Evolutionary conservation across 306 rosid genomes (phyloP).

Genomic region (cucumber (Cucumis sativus)): Cucumber_9930_V3 NC_026657.2:10008001-10008500

Average conservation of each 20-base stretch:
- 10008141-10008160: not conserved
- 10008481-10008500: conserved; percentile 23
- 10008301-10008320: not conserved
- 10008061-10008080: not conserved
- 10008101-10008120: not conserved
- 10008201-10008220: not conserved
- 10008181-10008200: not conserved
- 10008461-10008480: conserved; percentile 17
- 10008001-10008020: not conserved
- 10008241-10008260: not conserved
- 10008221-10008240: not conserved
- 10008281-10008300: not conserved
- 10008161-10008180: not conserved
- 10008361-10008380: not conserved
- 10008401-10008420: conserved; percentile 18
- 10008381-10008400: conserved; percentile 26
- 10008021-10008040: not conserved
- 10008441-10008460: conserved; percentile 18
- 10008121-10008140: not conserved
- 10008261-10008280: not conserved
- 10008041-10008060: not conserved
- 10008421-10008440: conserved; percentile 9
- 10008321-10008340: not conserved
- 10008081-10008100: not conserved
- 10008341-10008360: not conserved